Evolutionary conservation across 2,329 filamentous ascomycete genomes (phyloP).

Genomic region (Clarireedia monteithiana): DNA sequence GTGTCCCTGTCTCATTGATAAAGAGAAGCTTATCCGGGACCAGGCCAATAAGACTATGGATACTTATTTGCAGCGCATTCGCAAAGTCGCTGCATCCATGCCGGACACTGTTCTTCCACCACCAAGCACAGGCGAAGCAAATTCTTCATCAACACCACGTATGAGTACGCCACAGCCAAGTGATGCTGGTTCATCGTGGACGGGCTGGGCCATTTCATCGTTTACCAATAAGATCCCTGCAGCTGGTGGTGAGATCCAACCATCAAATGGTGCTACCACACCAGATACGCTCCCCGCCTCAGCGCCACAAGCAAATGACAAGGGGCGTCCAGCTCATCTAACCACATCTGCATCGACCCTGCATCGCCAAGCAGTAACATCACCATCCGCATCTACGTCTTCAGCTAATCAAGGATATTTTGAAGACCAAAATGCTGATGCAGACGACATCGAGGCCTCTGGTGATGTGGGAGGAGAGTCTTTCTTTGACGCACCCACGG

Average conservation of each 20-base stretch:
- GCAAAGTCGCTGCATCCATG: conserved; percentile 69
- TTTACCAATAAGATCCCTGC: conserved; percentile 91
- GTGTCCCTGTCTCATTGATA: conserved; percentile 81
- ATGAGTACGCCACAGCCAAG: conserved; percentile 72
- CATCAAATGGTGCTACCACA: conserved; percentile 36
- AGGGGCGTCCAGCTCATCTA: conserved; percentile 27
- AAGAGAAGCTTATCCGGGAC: conserved; percentile 89
- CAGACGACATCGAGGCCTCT: conserved; percentile 65
- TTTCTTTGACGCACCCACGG: conserved; percentile 32
- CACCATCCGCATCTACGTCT: conserved; percentile 41
- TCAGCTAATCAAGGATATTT: conserved; percentile 43
- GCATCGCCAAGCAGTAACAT: conserved; percentile 52
- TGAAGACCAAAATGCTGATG: conserved; percentile 49
- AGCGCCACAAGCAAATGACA: conserved; percentile 34
- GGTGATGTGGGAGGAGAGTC: conserved; percentile 52
- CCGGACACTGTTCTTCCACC: conserved; percentile 73
- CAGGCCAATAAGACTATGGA: conserved; percentile 88
- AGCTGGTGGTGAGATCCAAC: conserved; percentile 78
- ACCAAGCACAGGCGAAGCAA: conserved; percentile 40
- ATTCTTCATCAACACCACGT: conserved; percentile 47
- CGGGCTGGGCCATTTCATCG: conserved; percentile 96
- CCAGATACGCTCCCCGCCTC: conserved; percentile 36
- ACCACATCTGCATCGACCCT: conserved; percentile 49
- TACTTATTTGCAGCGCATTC: conserved; percentile 72
- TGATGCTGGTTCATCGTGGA: conserved; percentile 62